phyloP scores from a whole-genome alignment of 106 monocot species.

The Triglochin maritima region DNA sequence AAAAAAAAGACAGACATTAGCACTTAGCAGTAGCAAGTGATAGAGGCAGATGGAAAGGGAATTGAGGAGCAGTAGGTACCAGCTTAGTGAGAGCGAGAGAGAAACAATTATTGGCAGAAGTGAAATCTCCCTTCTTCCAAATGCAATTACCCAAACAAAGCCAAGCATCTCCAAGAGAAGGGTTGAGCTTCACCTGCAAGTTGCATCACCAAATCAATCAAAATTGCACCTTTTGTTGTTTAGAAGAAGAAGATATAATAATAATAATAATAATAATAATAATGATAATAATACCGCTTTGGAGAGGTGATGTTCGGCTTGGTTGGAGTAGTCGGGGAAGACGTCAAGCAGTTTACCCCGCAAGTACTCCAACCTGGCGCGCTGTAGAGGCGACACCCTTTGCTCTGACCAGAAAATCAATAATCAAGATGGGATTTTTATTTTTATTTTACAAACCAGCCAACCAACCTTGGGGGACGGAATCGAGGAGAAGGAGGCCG shows the following conservation, averaged over 20 bases:
- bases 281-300: slow-evolving; percentile 24
- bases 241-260: background rate
- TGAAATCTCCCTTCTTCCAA: slow-evolving; percentile 95
- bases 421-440: too few species aligned
- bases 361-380: slow-evolving; percentile 18
- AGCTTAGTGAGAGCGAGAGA: slow-evolving; percentile 70
- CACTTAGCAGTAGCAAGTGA: background rate
- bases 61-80: too few species aligned
- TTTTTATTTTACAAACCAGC: too few species aligned
- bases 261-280: too few species aligned
- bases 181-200: slow-evolving; percentile 88
- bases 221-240: background rate
- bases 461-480: too few species aligned
- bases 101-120: slow-evolving; percentile 77
- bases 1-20: background rate
- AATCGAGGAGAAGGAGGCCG: too few species aligned
- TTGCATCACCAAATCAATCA: background rate
- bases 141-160: slow-evolving; percentile 89
- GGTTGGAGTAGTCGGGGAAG: slow-evolving; percentile 20
- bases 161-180: slow-evolving; percentile 96
- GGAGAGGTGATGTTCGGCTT: slow-evolving; percentile 25
- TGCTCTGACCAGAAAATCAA: background rate
- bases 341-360: slow-evolving; percentile 19
- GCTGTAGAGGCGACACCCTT: slow-evolving; percentile 7
- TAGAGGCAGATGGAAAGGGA: slow-evolving; percentile 14